Percentiles rank a stretch among this genome's conserved stretches.
Conservation (phyloP, 169 alveolate genomes). For the Babesia ovata region DNA sequence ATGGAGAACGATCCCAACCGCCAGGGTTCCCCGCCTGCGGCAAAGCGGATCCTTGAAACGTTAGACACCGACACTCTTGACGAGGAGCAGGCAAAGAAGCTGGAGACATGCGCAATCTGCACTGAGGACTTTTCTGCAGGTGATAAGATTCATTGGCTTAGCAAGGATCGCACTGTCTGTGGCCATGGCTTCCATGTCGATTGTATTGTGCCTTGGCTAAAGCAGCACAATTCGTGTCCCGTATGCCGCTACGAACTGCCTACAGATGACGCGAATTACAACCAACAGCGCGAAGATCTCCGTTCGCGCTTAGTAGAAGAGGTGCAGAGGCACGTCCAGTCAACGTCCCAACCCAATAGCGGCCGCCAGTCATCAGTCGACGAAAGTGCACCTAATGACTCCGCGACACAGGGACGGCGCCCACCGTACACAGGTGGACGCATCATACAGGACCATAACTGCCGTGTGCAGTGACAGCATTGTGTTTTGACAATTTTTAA, state of each 20-base stretch:
- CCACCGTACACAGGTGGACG: background rate
- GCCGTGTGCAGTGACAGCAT: constrained; percentile 16
- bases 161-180: constrained; percentile 79
- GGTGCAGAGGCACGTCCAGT: constrained; percentile 62
- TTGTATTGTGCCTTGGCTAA: constrained; percentile 94
- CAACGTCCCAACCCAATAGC: constrained; percentile 8
- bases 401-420: constrained; percentile 3
- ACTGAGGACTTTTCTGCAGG: constrained; percentile 80
- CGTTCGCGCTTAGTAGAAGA: constrained; percentile 71
- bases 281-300: constrained; percentile 77
- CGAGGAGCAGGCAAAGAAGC: constrained; percentile 61
- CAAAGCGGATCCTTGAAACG: constrained; percentile 73
- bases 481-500: too few relatives aligned
- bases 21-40: constrained; percentile 85
- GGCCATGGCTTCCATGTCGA: constrained; percentile 91
- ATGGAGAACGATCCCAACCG: constrained; percentile 85
- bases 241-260: constrained; percentile 94
- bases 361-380: background rate
- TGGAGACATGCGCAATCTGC: constrained; percentile 83
- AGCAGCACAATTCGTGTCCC: constrained; percentile 94
- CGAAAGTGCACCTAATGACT: background rate
- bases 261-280: constrained; percentile 90
- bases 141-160: constrained; percentile 76
- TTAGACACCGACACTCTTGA: constrained; percentile 72
- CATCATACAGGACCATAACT: background rate